Base-by-base conservation (phyloP, 2,329 filamentous ascomycete species). In the Nothomitra cinnamomea region DNA sequence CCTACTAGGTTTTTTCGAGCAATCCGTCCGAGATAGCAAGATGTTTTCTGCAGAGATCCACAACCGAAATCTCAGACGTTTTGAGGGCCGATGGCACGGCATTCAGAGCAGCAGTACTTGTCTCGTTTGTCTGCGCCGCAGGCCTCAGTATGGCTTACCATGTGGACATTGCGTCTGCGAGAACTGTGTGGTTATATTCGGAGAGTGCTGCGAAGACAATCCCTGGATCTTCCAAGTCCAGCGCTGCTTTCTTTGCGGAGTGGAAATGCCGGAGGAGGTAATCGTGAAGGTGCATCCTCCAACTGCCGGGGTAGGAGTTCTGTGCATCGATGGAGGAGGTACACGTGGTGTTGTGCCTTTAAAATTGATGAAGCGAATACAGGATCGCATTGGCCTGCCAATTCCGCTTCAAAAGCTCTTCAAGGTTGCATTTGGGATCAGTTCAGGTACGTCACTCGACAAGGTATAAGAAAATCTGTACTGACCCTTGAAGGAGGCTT, bases 401-500 rank as follows among this genome's bases (percentile, higher is more conserved):
- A 54, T 51, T 47, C 56, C 32, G 47, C 21, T 57, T 10, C 47
- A 57, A 42, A 32, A 57, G 32, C 15, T 38, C 53, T 57, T 57
- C 52, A 48, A 57, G 25, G 36, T 56, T 42, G 21, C 36, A 15
- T 56, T 54, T 45, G 55, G 51, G 2, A 54, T 48, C 25, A 56
- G 55, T 54, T 56, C 55, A 48, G 56, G 55, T 57, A 36, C 32
- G 52, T 52, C n/a, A 56, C 55, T n/a, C 24, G n/a, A 42, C 36
- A 40, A 28, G 22, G 12, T 38, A 17, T 51, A 38, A 22, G 50
- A 53, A 36, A 58, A 38, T 32, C 15, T 7, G 15, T 15, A 15
- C 15, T 38, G 35, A 38, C 43, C 53, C 22, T 51, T 51, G 5
- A 35, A 61, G 57, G 58, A 12, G 56, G 57, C 12, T 55, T 61